A percentile compares a stretch with the other conserved stretches of the same genome.
Conservation (phyloP, 805 yeast species). For the Grigorovia transvaalensis region DNA sequence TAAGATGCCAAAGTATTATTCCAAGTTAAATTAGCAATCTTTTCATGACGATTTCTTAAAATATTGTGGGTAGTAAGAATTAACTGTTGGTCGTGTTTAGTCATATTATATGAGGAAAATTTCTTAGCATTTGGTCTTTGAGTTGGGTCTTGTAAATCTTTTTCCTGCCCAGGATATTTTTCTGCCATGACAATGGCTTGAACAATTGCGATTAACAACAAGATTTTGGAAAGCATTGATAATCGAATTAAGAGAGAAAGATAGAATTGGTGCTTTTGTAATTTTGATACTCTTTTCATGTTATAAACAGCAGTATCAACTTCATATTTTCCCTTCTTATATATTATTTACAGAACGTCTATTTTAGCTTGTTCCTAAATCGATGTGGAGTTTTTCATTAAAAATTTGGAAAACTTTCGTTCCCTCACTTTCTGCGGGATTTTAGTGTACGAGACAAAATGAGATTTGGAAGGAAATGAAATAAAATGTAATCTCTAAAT, state of each 20-base stretch:
- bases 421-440: not conserved
- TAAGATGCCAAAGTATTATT: slow-evolving; percentile 34
- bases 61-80: slow-evolving; percentile 23
- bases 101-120: not conserved
- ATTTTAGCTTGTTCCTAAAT: too few species aligned
- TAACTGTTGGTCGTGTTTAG: not conserved
- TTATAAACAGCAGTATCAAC: too few species aligned
- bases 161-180: not conserved
- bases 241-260: not conserved
- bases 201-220: not conserved
- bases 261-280: not conserved
- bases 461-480: not conserved
- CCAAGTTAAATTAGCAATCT: slow-evolving; percentile 37
- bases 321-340: too few species aligned
- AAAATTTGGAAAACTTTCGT: not conserved
- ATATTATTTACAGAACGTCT: too few species aligned
- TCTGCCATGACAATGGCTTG: not conserved
- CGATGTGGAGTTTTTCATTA: not conserved
- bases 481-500: not conserved
- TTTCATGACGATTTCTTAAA: slow-evolving; percentile 32
- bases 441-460: too few species aligned
- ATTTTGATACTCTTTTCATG: too few species aligned
- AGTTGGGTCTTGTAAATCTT: not conserved
- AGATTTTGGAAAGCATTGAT: not conserved
- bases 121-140: not conserved